Conservation (phyloP, 139 green algal species). For the Zygnema cylindricum region DNA sequence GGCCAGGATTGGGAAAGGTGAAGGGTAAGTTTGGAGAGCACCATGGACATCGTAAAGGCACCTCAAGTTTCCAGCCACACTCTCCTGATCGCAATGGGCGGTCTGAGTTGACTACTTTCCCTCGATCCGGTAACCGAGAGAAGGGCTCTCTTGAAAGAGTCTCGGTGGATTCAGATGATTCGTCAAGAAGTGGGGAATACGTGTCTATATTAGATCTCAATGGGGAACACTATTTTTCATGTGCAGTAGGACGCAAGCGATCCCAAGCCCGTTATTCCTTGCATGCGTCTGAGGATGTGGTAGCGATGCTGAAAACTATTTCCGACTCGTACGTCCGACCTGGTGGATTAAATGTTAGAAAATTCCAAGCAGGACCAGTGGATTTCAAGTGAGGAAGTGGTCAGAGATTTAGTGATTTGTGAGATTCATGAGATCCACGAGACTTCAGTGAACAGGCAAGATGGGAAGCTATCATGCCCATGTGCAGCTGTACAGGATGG, state of each 20-base stretch:
- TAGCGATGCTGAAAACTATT: constrained; percentile 35
- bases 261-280: constrained; percentile 42
- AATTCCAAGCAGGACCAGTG: too few species aligned
- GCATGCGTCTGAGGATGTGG: constrained; percentile 27
- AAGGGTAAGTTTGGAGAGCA: neutral
- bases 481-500: too few species aligned
- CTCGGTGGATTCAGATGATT: constrained; percentile 17
- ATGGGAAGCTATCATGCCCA: too few species aligned
- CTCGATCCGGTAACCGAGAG: neutral
- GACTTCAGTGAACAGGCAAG: too few species aligned
- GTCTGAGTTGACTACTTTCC: neutral
- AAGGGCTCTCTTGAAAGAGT: neutral
- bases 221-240: constrained; percentile 49
- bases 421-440: too few species aligned
- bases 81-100: constrained; percentile 13
- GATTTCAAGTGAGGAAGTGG: too few species aligned
- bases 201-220: constrained; percentile 29
- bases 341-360: too few species aligned
- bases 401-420: too few species aligned
- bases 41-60: neutral
- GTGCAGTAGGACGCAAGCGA: constrained; percentile 45
- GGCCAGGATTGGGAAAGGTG: neutral
- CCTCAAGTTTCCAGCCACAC: neutral
- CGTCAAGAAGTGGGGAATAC: constrained; percentile 13
- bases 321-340: constrained; percentile 7